phyloP scores from a whole-genome alignment of 805 yeast species.

The Lipomyces lipofer region DNA sequence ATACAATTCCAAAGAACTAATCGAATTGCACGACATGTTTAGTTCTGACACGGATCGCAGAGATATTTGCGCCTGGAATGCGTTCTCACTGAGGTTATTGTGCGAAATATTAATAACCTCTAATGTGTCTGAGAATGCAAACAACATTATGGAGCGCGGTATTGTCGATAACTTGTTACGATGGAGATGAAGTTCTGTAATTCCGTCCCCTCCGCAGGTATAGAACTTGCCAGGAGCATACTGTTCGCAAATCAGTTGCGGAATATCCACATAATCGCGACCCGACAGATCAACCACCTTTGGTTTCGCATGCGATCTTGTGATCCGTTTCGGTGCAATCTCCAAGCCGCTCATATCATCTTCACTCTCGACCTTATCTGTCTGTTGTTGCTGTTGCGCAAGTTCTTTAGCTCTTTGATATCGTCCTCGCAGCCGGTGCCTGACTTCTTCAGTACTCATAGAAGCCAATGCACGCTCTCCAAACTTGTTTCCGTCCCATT shows the following conservation, averaged over 20 bases:
- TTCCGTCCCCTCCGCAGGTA: conserved; percentile 11
- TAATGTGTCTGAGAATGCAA: conserved; percentile 25
- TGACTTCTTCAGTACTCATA: conserved; percentile 13
- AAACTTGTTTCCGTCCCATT: conserved; percentile 30
- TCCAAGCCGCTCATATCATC: conserved; percentile 20
- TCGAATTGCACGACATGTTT: conserved; percentile 21
- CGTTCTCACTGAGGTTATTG: conserved; percentile 19
- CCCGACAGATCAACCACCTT: conserved; percentile 22
- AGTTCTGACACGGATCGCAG: conserved; percentile 10
- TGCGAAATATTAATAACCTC: conserved; percentile 20
- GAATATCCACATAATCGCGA: conserved; percentile 10
- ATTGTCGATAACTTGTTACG: conserved; percentile 18
- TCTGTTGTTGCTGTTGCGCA: background rate
- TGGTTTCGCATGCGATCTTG: conserved; percentile 10
- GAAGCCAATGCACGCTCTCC: conserved; percentile 15
- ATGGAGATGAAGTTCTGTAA: conserved; percentile 13
- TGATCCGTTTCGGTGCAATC: conserved; percentile 10
- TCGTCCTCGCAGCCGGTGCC: conserved; percentile 15
- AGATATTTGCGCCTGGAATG: conserved; percentile 16
- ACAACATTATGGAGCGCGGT: conserved; percentile 14
- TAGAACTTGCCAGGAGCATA: conserved; percentile 18
- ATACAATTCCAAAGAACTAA: conserved; percentile 9
- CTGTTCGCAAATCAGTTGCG: conserved; percentile 10
- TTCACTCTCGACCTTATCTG: conserved; percentile 1
- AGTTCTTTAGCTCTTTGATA: conserved; percentile 9